Base-by-base conservation (phyloP, 441 rosid species). In the Melastoma candidum region DNA sequence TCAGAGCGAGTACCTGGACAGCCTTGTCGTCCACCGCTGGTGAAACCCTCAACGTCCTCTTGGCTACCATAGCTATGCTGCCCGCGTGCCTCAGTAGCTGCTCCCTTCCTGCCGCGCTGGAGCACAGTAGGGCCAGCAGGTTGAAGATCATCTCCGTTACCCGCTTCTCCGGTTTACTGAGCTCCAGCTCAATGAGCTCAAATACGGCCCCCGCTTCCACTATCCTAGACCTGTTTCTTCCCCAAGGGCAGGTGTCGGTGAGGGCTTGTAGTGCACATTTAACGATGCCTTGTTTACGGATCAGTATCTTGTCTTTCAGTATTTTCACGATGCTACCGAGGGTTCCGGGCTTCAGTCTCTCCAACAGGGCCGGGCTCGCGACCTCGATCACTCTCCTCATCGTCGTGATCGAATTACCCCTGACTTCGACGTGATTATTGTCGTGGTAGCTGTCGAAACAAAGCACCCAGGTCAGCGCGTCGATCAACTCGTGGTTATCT, bases 31-130 rank as follows among this genome's bases (percentile, higher is more conserved):
- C 82, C 7, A 77, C 66, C 0, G 69, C 71, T 0, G 79, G 53
- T 0, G 85, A 79, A 12, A 82, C 85, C 57, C 81, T 58, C 2
- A 82, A 72, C 2, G 70, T 70, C 56, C 82, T 65, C 59, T 79
- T 82, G 0, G 81, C 47, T 29, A 77, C 22, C 79, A 82, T 65
- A 0, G 85, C 88, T 2, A 75, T 58, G 17, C 77, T 60, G 2
- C 81, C 85, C 0, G 79, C 75, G 26, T 82, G 85, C 7, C 49
- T 26, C 4, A 77, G 58, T 22, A 79, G 59, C 61, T 70, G 58
- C 1, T 43, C 70, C 59, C 85, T 60, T 26, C 88, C 85, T 0
- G 70, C 79, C 0, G 81, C 83, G 4, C 75, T 65, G 0, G 72
- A 70, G 26, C 88, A 79, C 13, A 77, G 58, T n/a, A 68, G 60